Evolutionary conservation across 2,329 filamentous ascomycete species (phyloP), one percentile per base, ranked within the genome.

Genomic region (Colletotrichum theobromicola): DNA sequence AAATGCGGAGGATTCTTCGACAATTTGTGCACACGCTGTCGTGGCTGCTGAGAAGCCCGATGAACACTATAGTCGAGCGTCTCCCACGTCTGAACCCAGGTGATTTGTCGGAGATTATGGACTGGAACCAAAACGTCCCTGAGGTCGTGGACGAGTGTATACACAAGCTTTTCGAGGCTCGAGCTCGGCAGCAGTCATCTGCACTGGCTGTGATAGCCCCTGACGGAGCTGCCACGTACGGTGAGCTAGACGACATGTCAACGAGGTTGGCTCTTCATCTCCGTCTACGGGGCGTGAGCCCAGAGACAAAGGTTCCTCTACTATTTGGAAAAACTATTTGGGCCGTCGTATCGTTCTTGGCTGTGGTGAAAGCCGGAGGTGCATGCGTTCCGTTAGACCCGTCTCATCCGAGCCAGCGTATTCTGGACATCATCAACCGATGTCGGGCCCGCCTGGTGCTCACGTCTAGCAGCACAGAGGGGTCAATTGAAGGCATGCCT

Each of bases 331-430:
- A 81, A 68, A 80, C 78, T 2, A 71, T 61, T 8, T 79, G 76
- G 77, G 74, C 78, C 18, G 46, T 79, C 7, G 77, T 82, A 7
- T 78, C 77, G 2, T 78, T 82, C 42, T 32, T 83, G 1, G 81
- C 76, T 7, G 65, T 82, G 10, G 77, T 82, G 71, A 82, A 81
- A 68, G 73, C 81, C 4, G 82, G 82, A 7, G 81, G 78, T 10
- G 79, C 78, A 4, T 81, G 81, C 46, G 80, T 81, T 4, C 78
- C 79, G 12, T 69, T 83, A 15, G 81, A 83, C 53, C 78, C 77
- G 28, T 58, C 30, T n/a, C 21, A 60, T 34, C 50, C 65, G 16
- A 37, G 37, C 42, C 37, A 32, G 42, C 37, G 62, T 7, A 53
- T 53, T 15, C 28, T 15, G 62, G 18, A 53, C 7, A 65, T 65